Conservation (phyloP, 2,329 filamentous ascomycete species). For the Xylariaceae sp. region DNA sequence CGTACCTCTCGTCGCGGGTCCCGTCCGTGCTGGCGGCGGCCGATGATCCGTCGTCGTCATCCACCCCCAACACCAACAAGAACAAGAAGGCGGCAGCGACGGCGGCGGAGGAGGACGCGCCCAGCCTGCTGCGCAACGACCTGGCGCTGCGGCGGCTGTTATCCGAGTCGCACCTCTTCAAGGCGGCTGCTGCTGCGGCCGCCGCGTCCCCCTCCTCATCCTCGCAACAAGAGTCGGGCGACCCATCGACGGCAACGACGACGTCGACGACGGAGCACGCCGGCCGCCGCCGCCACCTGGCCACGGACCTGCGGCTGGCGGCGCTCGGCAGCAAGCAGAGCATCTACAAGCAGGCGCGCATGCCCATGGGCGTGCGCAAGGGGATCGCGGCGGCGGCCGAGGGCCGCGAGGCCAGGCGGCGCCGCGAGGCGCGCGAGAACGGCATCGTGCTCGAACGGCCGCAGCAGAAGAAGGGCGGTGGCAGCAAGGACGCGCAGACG, state of each 20-base stretch:
- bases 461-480: constrained; percentile 29
- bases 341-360: constrained; percentile 70
- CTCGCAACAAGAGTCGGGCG: constrained; percentile 23
- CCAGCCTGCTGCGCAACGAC: constrained; percentile 78
- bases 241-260: no score
- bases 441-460: constrained; percentile 75
- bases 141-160: constrained; percentile 86
- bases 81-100: constrained; percentile 6
- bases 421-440: constrained; percentile 78
- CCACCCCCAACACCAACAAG: constrained; percentile 17
- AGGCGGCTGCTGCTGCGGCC: constrained; percentile 30
- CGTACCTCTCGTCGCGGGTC: constrained; percentile 54
- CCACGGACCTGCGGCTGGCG: constrained; percentile 76
- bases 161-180: constrained; percentile 54
- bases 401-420: constrained; percentile 60
- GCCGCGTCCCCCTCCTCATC: constrained; percentile 23
- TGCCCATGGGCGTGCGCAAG: constrained; percentile 81
- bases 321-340: constrained; percentile 71
- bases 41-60: constrained; percentile 15
- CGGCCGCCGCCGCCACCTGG: constrained; percentile 71
- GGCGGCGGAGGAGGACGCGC: constrained; percentile 47
- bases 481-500: constrained; percentile 25
- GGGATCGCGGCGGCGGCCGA: constrained; percentile 68
- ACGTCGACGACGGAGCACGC: constrained; percentile 25
- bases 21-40: constrained; percentile 27